A percentile compares a stretch with the other conserved stretches of the same genome.
These are phyloP conservation scores for Drosera capensis DNA, from an alignment of 148 eudicot genomes.

Conservation along the genomic window DNA sequence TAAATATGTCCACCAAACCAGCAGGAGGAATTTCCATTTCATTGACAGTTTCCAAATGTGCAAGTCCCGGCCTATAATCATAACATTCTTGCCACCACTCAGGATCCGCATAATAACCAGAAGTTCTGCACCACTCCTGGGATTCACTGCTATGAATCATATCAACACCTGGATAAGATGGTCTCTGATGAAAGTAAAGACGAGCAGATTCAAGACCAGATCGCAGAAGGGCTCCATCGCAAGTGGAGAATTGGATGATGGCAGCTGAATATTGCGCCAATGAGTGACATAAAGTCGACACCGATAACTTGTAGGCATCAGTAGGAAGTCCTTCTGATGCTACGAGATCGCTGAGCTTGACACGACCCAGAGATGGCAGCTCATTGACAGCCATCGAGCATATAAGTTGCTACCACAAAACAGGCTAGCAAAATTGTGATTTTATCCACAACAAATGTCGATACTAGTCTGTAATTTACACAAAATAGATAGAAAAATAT, in stretches of 20 bases:
- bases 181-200: conserved; percentile 67
- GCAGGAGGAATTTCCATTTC: conserved; percentile 72
- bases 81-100: conserved; percentile 80
- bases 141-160: conserved; percentile 55
- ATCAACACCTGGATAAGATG: conserved; percentile 61
- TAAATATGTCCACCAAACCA: conserved; percentile 63
- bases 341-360: conserved; percentile 66
- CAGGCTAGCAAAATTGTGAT: too few species aligned
- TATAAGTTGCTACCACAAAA: too few species aligned
- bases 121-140: conserved; percentile 89
- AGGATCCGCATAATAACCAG: conserved; percentile 85
- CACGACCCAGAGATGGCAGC: conserved; percentile 78
- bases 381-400: conserved; percentile 70
- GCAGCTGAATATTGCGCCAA: conserved; percentile 90
- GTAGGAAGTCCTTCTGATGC: conserved; percentile 88
- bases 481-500: too few species aligned
- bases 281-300: conserved; percentile 77
- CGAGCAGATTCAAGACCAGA: conserved; percentile 78
- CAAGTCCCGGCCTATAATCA: conserved; percentile 86
- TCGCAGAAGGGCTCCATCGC: conserved; percentile 69
- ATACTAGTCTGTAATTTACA: too few species aligned
- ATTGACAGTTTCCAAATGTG: conserved; percentile 32
- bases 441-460: too few species aligned
- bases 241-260: conserved; percentile 50
- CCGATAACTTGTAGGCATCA: conserved; percentile 54